Conservation (phyloP, 1,284 basidiomycete species). For the Blastosporella zonata region DNA sequence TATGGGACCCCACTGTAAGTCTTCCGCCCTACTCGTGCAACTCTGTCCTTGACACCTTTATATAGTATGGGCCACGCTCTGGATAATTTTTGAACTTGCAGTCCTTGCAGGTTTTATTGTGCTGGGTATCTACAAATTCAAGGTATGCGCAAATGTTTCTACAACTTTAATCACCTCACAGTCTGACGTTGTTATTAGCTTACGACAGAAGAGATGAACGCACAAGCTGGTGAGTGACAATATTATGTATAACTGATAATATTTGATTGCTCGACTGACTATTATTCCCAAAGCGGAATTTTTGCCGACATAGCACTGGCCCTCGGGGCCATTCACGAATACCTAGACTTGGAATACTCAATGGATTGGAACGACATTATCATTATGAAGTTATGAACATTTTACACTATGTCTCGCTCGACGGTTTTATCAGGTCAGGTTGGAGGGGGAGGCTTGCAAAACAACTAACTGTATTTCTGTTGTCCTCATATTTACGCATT, state of each 20-base stretch:
- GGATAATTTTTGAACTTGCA: slow-evolving; percentile 70
- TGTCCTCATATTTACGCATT: not conserved
- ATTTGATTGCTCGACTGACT: slow-evolving; percentile 31
- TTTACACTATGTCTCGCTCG: not conserved
- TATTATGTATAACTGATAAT: not conserved
- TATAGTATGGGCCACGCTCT: slow-evolving; percentile 67
- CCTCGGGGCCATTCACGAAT: not conserved
- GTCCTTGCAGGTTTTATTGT: slow-evolving; percentile 69
- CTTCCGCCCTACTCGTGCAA: not conserved
- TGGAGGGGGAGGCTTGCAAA: not conserved
- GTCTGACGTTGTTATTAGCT: slow-evolving; percentile 31
- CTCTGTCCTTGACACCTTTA: slow-evolving; percentile 24
- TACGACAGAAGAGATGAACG: slow-evolving; percentile 50
- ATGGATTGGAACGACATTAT: not conserved
- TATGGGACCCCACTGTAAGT: slow-evolving; percentile 60
- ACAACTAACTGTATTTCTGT: slow-evolving; percentile 6
- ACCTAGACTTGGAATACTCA: not conserved
- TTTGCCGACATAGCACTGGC: slow-evolving; percentile 18
- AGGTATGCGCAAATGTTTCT: slow-evolving; percentile 38
- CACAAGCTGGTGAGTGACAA: slow-evolving; percentile 57
- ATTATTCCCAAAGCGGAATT: slow-evolving; percentile 21
- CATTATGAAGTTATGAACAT: not conserved
- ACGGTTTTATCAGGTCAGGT: not conserved
- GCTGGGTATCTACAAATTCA: slow-evolving; percentile 73
- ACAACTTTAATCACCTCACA: not conserved